These are phyloP conservation scores for Zanthoxylum bungeanum DNA, from an alignment of 345 rosid genomes.

Conservation along the genomic window DNA sequence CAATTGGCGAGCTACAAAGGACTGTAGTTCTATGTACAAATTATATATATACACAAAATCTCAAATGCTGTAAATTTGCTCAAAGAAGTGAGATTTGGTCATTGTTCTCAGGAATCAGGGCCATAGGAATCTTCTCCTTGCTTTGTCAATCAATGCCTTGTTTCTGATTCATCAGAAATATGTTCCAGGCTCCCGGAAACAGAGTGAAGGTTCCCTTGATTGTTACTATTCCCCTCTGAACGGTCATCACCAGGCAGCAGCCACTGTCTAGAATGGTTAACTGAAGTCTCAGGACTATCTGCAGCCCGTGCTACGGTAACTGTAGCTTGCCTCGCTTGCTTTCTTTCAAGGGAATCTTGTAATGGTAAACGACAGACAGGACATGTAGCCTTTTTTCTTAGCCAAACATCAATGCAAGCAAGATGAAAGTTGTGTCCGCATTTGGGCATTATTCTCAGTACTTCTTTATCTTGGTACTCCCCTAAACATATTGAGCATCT, in stretches of 20 bases:
- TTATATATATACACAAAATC: neutral
- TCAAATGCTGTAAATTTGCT: neutral
- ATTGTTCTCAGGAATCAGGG: neutral
- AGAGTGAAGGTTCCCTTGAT: slow-evolving; percentile 12
- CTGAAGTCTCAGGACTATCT: slow-evolving; percentile 27
- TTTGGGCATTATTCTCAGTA: slow-evolving; percentile 62
- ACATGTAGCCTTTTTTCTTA: slow-evolving; percentile 62
- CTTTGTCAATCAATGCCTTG: slow-evolving; percentile 15
- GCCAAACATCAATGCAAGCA: slow-evolving; percentile 65
- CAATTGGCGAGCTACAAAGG: neutral
- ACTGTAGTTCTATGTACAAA: slow-evolving; percentile 20
- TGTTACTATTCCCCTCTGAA: slow-evolving; percentile 17
- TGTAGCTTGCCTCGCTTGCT: slow-evolving; percentile 23
- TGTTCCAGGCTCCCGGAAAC: slow-evolving; percentile 13
- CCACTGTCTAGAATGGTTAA: slow-evolving; percentile 28
- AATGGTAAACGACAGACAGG: slow-evolving; percentile 63
- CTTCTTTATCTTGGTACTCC: slow-evolving; percentile 66
- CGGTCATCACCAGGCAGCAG: slow-evolving; percentile 16
- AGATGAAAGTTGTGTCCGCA: slow-evolving; percentile 71
- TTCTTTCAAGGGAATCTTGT: slow-evolving; percentile 33
- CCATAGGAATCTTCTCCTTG: neutral
- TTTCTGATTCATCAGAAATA: slow-evolving; percentile 9
- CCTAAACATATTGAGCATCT: slow-evolving; percentile 76
- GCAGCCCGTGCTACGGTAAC: slow-evolving; percentile 14
- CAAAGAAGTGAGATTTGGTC: neutral